These are phyloP conservation scores for Physcia stellaris DNA, from an alignment of 495 filamentous ascomycete genomes.

Conservation along the genomic window DNA sequence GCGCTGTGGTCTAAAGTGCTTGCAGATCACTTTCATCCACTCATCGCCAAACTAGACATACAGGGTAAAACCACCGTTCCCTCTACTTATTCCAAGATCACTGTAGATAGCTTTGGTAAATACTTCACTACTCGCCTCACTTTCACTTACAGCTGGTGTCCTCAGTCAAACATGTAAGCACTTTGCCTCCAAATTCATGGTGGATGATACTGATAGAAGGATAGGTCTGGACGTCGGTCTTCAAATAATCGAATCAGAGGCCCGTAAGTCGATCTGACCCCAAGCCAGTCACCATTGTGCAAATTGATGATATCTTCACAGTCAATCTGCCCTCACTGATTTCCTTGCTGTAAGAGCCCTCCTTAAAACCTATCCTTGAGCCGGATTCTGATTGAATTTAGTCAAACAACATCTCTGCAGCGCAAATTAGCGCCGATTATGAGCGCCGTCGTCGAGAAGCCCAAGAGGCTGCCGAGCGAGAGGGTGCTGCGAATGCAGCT, in stretches of 20 bases:
- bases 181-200: no score
- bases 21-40: no score
- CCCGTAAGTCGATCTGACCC: constrained; percentile 32
- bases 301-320: constrained; percentile 17
- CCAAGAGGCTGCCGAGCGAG: constrained; percentile 24
- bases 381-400: constrained; percentile 16
- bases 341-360: constrained; percentile 52
- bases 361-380: constrained; percentile 1
- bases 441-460: constrained; percentile 33
- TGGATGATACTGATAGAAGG: no score
- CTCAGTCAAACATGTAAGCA: no score
- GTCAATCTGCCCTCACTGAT: constrained; percentile 66
- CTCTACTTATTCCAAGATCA: no score
- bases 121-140: no score
- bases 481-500: constrained; percentile 12
- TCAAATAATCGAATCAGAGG: constrained; percentile 43
- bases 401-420: constrained; percentile 83
- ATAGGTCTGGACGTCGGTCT: constrained; percentile 28
- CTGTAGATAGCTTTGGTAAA: no score
- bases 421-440: constrained; percentile 57
- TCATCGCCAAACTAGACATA: no score
- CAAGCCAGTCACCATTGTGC: not conserved
- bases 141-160: no score
- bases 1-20: no score
- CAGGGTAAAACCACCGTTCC: no score